Base-by-base conservation (phyloP, 768 basidiomycete genomes). In the Xerocomus potaroensis region DNA sequence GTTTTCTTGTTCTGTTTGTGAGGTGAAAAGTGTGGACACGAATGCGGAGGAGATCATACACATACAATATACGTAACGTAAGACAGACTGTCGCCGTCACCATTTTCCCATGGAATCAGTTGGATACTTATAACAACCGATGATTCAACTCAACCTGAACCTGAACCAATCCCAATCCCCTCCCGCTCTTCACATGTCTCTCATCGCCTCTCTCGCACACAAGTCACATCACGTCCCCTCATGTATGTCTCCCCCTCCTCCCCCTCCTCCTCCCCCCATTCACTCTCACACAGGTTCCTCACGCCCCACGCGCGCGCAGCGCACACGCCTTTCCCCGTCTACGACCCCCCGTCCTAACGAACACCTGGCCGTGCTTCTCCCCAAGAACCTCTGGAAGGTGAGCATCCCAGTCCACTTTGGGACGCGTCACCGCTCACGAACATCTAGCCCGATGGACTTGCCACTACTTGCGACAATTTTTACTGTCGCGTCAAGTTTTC, bases 331-430 rank as follows among this genome's bases (percentile, higher is more conserved):
- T 16, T 42, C 47, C 15, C 56, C 49, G 1, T 32, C 61, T 0
- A 55, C 59, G 23, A 47, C 58, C 15, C 60, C 56, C 4, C 67
- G 67, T 0, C 50, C 52, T 44, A 86, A 88, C 64, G 83, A 88
- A 64, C 86, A 90, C 56, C 77, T 91, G 22, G 88, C 88, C 18
- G 84, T 90, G 23, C 72, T 88, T 11, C 76, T 90, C 34, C 77
- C 80, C 21, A 80, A 71, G 59, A 67, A 70, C 43, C 75, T 87
- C 31, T 91, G 88, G 88, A 90, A 90, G 80, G 83, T 81, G 21
- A 30, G 69, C 56, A 19, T 35, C 16, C 24, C 29, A 42, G 36
- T 38, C 41, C 22, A 23, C 27, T 10, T 18, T 14, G n/a, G n/a
- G 2, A 43, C 31, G 49, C 41, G 16, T 40, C 38, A 6, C 34